Conservation (phyloP, 176 grass and related monocot genomes). For the Tillandsia fasciculata region DNA sequence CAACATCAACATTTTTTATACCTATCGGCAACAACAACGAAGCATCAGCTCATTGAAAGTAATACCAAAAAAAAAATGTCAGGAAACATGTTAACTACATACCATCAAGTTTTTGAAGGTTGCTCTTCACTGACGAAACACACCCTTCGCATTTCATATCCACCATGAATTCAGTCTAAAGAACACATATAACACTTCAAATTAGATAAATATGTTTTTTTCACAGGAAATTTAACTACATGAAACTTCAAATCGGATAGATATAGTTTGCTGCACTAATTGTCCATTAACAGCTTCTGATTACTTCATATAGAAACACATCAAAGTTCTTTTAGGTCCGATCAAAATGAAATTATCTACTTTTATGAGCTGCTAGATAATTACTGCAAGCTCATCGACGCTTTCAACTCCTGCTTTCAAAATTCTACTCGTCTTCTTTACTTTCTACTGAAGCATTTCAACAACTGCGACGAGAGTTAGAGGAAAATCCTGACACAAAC, state of each 20-base stretch:
- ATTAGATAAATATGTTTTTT: slow-evolving; percentile 5
- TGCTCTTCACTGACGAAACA: slow-evolving; percentile 59
- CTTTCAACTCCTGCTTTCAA: too few species aligned
- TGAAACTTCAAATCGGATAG: background rate
- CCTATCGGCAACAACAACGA: slow-evolving; percentile 29
- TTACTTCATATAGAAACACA: background rate
- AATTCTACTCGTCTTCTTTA: too few species aligned
- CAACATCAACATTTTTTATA: slow-evolving; percentile 77
- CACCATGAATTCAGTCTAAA: slow-evolving; percentile 97
- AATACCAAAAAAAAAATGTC: background rate
- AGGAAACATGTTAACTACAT: background rate
- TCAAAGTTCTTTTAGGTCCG: too few species aligned
- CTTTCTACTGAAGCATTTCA: too few species aligned
- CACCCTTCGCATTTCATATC: slow-evolving; percentile 96
- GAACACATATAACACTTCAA: slow-evolving; percentile 18
- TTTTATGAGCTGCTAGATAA: too few species aligned
- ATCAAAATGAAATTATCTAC: too few species aligned
- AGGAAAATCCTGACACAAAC: too few species aligned
- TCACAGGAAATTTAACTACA: slow-evolving; percentile 1
- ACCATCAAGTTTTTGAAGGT: slow-evolving; percentile 73
- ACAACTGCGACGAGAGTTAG: too few species aligned
- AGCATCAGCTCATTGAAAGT: slow-evolving; percentile 7
- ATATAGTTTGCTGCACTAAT: slow-evolving; percentile 1
- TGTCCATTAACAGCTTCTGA: background rate
- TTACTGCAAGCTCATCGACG: too few species aligned